Percentiles rank a stretch among this genome's conserved stretches.
Evolutionary conservation across 331 rosid species (phyloP).

Genomic region (Erythrophleum ivorense): DNA sequence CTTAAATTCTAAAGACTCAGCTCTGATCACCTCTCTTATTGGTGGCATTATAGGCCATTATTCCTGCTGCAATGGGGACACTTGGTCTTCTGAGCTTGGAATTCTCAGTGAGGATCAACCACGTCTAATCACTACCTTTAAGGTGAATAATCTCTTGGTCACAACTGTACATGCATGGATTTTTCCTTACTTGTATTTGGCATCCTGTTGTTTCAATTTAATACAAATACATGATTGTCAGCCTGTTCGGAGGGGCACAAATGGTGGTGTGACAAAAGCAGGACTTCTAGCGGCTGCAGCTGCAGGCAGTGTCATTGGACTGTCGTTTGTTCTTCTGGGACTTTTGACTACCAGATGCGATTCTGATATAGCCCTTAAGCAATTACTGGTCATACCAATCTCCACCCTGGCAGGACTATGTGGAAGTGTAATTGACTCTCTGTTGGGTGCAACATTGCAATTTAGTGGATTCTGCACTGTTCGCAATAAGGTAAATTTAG

Average conservation of each 20-base stretch:
- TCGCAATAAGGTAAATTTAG: conserved; percentile 72
- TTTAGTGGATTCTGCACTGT: conserved; percentile 87
- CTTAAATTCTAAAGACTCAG: conserved; percentile 72
- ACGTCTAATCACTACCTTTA: conserved; percentile 82
- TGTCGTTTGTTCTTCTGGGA: conserved; percentile 64
- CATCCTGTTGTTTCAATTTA: conserved; percentile 29
- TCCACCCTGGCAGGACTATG: conserved; percentile 71
- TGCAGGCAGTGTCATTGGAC: conserved; percentile 75
- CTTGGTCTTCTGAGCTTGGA: conserved; percentile 98
- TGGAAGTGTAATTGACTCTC: conserved; percentile 87
- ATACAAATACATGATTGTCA: conserved; percentile 37
- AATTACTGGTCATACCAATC: conserved; percentile 78
- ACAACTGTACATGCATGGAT: neutral
- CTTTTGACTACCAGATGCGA: conserved; percentile 62
- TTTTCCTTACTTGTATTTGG: conserved; percentile 20
- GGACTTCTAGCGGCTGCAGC: conserved; percentile 90
- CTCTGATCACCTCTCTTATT: conserved; percentile 68
- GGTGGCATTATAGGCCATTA: conserved; percentile 94
- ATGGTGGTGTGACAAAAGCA: conserved; percentile 84
- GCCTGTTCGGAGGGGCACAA: conserved; percentile 91
- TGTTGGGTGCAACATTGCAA: conserved; percentile 94
- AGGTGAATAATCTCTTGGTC: conserved; percentile 56
- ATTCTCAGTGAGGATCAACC: conserved; percentile 82
- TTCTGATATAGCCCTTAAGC: conserved; percentile 58
- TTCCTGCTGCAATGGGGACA: conserved; percentile 93